A percentile compares a stretch with the other conserved stretches of the same genome.
phyloP scores from a whole-genome alignment of 2,329 filamentous ascomycete species.

The Trichoderma sp. region DNA sequence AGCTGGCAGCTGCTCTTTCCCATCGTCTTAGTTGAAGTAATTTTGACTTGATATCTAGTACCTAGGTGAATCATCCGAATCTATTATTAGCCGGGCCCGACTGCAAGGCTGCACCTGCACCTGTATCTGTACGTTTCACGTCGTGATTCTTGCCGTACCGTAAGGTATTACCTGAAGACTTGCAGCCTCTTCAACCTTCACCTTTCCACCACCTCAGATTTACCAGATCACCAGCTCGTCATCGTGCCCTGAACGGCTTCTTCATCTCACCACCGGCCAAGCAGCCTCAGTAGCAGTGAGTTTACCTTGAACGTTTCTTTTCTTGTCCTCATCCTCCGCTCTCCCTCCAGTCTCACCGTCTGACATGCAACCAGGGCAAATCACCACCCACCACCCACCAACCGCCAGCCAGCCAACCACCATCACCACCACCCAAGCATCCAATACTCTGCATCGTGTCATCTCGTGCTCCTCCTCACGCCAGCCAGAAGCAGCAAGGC shows the following conservation, averaged over 20 bases:
- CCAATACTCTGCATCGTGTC: background rate
- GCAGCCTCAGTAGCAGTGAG: too few relatives aligned
- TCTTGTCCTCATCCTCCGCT: background rate
- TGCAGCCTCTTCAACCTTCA: too few relatives aligned
- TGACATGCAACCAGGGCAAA: slow-evolving; percentile 6
- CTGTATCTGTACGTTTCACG: background rate
- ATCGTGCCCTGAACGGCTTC: too few relatives aligned
- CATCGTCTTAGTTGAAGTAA: background rate
- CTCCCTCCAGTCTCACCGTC: background rate
- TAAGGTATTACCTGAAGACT: too few relatives aligned
- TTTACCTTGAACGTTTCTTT: background rate
- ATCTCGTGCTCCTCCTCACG: background rate
- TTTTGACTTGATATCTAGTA: background rate
- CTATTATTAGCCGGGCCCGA: background rate
- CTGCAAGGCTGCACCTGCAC: background rate
- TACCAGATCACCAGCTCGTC: too few relatives aligned
- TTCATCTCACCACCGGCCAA: too few relatives aligned
- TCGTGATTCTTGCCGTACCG: background rate
- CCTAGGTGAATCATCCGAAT: slow-evolving; percentile 5
- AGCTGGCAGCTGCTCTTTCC: background rate
- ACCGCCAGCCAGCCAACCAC: background rate
- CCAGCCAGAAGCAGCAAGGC: background rate
- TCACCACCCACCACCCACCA: background rate
- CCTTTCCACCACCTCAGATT: too few relatives aligned
- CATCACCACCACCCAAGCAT: slow-evolving; percentile 4